Evolutionary conservation across 108 stramenopile genomes (phyloP), one percentile per base, ranked within the genome.

Genomic region (Nannochloropsis gaditana): DNA sequence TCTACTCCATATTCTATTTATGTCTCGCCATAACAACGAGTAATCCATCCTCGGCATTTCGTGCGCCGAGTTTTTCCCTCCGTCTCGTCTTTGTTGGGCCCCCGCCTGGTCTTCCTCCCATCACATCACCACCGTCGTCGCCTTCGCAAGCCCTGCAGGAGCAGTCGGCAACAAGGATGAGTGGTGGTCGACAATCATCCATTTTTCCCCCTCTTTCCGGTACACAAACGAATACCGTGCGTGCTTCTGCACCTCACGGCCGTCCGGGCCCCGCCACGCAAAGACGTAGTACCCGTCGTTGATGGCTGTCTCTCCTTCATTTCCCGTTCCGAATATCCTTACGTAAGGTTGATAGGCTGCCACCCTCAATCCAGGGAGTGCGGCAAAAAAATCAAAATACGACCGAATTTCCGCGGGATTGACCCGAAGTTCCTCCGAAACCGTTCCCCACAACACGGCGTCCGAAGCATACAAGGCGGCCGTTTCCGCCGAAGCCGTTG

Each of bases 391-490:
- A 73, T 73, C 85, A 44, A 85, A 85, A 15, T 85, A 85, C 15
- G 43, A 44, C 42, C 21, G 43, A 45, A 85, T 85, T 80, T 85
- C 79, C 41, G 45, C 21, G 9, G 85, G 85, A 0, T 79, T 85
- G 80, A 43, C 85, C 42, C 85, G 79, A 41, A 85, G 44, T 79
- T 85, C 80, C 85, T 85, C 85, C 44, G 85, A 85, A 11, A 85
- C 85, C 8, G 85, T 85, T 44, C 85, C 85, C 85, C 85, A 85
- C 5, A 85, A 80, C 2, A 79, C 45, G 2, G 43, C 85, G 43
- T 85, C 85, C 11, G 42, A 11, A 79, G 85, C 73, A 9, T 85
- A 85, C 79, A 85, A 80, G 0, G 80, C 85, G 80, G 85, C 79
- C 44, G 85, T 85, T 44, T 44, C 79, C 80, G 45, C 80, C 41